A percentile compares a stretch with the other conserved stretches of the same genome.
Evolutionary conservation across 441 rosid species (phyloP).

Genomic region (Eruca vesicaria): DNA sequence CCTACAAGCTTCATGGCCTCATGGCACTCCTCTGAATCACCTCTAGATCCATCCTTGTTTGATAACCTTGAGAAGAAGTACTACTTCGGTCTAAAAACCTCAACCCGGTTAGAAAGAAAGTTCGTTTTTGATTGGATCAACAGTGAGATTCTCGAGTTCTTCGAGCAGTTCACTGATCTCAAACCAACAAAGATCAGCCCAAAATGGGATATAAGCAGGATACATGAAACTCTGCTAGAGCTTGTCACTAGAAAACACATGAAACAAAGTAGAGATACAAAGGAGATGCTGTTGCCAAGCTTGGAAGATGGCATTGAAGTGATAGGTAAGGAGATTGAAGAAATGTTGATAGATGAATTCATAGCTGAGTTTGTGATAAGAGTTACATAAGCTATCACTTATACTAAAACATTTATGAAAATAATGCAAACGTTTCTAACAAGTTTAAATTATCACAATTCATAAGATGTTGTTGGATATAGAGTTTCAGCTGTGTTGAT

Average conservation of each 20-base stretch:
- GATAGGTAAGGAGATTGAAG: slow-evolving; percentile 71
- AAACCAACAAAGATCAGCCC: slow-evolving; percentile 3
- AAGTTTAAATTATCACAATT: background rate
- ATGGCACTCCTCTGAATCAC: slow-evolving; percentile 62
- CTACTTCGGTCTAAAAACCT: slow-evolving; percentile 32
- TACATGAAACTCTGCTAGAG: slow-evolving; percentile 41
- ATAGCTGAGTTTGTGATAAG: slow-evolving; percentile 42
- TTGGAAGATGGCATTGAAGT: slow-evolving; percentile 48
- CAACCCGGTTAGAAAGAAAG: slow-evolving; percentile 57
- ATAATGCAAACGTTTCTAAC: background rate
- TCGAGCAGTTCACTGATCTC: slow-evolving; percentile 40
- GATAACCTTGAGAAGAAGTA: slow-evolving; percentile 67
- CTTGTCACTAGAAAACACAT: slow-evolving; percentile 34
- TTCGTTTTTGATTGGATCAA: slow-evolving; percentile 64
- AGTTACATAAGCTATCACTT: background rate
- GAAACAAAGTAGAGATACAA: slow-evolving; percentile 37
- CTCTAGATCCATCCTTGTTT: slow-evolving; percentile 54
- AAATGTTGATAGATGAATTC: slow-evolving; percentile 52
- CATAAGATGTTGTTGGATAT: background rate
- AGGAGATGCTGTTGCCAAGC: slow-evolving; percentile 48
- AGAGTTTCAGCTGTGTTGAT: background rate
- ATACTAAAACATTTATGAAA: slow-evolving; percentile 18
- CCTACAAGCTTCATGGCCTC: slow-evolving; percentile 51
- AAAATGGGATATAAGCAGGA: slow-evolving; percentile 41
- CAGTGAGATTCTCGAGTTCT: slow-evolving; percentile 44